Percentiles rank a stretch among this genome's conserved stretches.
Evolutionary conservation across 257 asterid genomes (phyloP).

Genomic region (Anisodus acutangulus): DNA sequence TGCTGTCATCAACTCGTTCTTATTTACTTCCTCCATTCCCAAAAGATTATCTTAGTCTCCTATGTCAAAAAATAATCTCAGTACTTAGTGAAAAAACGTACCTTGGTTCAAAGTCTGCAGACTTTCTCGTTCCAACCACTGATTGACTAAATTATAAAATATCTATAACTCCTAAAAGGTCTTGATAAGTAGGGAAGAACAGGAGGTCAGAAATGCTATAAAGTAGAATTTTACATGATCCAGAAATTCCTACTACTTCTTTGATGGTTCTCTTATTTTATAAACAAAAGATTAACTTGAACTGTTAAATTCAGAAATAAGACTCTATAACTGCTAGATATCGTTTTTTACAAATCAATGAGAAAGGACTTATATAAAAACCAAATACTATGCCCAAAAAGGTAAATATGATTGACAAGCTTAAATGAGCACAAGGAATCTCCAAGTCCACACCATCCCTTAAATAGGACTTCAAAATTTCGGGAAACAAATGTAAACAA

Average conservation of each 20-base stretch:
- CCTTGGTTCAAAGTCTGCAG: background rate
- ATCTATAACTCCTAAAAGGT: background rate
- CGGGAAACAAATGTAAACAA: background rate
- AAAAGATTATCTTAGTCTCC: background rate
- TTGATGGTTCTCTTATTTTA: conserved; percentile 1
- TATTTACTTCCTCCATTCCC: background rate
- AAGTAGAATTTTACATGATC: background rate
- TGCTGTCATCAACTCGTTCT: background rate
- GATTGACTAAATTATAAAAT: background rate
- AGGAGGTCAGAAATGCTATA: background rate
- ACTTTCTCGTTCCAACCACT: background rate
- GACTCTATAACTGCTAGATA: background rate
- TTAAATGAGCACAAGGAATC: background rate
- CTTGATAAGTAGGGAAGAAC: background rate
- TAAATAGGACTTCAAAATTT: background rate
- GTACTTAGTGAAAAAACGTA: background rate
- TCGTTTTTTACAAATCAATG: background rate
- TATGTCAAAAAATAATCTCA: background rate
- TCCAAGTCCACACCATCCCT: background rate
- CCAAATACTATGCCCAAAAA: background rate
- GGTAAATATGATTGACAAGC: background rate
- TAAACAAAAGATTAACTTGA: background rate
- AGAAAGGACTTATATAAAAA: background rate
- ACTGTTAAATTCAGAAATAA: background rate
- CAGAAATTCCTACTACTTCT: background rate